A percentile compares a stretch with the other conserved stretches of the same genome.
Evolutionary conservation across 495 filamentous ascomycete species (phyloP).

Genomic region (Tetracladium marchalianum): DNA sequence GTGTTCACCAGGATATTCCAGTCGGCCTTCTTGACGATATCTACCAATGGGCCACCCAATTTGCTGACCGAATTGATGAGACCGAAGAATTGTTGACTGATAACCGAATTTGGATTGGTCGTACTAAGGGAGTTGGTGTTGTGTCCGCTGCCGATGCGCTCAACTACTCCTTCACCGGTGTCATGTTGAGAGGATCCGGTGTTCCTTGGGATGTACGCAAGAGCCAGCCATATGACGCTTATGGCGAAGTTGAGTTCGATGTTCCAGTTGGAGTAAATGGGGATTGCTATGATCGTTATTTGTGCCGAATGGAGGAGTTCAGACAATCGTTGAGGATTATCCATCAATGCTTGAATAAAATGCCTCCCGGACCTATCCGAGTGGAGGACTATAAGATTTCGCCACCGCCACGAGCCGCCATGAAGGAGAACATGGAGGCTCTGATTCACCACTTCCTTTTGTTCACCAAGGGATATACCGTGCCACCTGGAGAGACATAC

Average conservation of each 20-base stretch:
- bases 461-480: slow-evolving; percentile 95
- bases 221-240: slow-evolving; percentile 91
- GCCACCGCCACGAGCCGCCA: slow-evolving; percentile 91
- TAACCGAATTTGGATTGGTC: slow-evolving; percentile 96
- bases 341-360: slow-evolving; percentile 97
- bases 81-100: slow-evolving; percentile 98
- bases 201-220: slow-evolving; percentile 98
- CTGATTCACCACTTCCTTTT: slow-evolving; percentile 98
- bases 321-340: slow-evolving; percentile 95
- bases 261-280: slow-evolving; percentile 94
- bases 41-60: slow-evolving; percentile 99
- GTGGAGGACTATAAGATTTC: slow-evolving; percentile 99
- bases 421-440: slow-evolving; percentile 99
- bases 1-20: slow-evolving; percentile 92
- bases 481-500: slow-evolving; percentile 98
- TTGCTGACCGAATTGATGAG: slow-evolving; percentile 98
- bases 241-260: slow-evolving; percentile 95
- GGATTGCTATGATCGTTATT: slow-evolving; percentile 98
- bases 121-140: slow-evolving; percentile 85
- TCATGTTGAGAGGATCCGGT: slow-evolving; percentile 95
- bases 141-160: slow-evolving; percentile 86
- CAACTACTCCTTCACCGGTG: slow-evolving; percentile 91
- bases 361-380: slow-evolving; percentile 86
- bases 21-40: slow-evolving; percentile 96
- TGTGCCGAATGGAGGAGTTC: slow-evolving; percentile 99